Percentiles rank a stretch among this genome's conserved stretches.
Evolutionary conservation across 2,329 filamentous ascomycete genomes (phyloP).

Genomic region (Fusarium pilosicola): DNA sequence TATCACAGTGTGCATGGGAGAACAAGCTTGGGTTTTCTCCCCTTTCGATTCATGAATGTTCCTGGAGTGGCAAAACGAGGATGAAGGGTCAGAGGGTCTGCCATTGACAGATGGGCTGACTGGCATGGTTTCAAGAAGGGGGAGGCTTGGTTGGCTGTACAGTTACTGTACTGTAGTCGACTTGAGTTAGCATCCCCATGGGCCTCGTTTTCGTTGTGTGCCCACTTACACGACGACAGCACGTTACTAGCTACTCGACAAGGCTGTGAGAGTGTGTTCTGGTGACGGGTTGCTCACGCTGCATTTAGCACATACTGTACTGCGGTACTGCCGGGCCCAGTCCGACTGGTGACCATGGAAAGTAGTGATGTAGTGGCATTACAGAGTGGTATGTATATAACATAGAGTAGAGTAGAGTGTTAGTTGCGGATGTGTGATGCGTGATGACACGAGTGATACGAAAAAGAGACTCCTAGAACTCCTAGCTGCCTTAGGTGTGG

Average conservation of each 20-base stretch:
- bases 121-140: background rate
- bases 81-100: background rate
- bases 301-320: conserved; percentile 1
- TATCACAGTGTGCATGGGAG: conserved; percentile 9
- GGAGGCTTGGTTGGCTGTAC: background rate
- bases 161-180: background rate
- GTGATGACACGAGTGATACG: background rate
- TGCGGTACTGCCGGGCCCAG: conserved; percentile 4
- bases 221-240: background rate
- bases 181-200: conserved; percentile 1
- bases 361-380: conserved; percentile 18
- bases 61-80: conserved; percentile 17
- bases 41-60: background rate
- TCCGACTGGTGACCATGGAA: conserved; percentile 12
- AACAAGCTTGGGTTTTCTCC: background rate
- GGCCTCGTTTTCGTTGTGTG: conserved; percentile 10
- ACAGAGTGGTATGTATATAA: background rate
- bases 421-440: background rate
- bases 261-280: conserved; percentile 4
- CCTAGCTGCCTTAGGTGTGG: background rate
- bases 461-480: background rate
- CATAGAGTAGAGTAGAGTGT: background rate
- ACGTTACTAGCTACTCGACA: conserved; percentile 5
- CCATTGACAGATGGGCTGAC: background rate
- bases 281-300: conserved; percentile 6